Evolutionary conservation across 2,329 filamentous ascomycete genomes (phyloP).

Genomic region (Diplodia seriata): DNA sequence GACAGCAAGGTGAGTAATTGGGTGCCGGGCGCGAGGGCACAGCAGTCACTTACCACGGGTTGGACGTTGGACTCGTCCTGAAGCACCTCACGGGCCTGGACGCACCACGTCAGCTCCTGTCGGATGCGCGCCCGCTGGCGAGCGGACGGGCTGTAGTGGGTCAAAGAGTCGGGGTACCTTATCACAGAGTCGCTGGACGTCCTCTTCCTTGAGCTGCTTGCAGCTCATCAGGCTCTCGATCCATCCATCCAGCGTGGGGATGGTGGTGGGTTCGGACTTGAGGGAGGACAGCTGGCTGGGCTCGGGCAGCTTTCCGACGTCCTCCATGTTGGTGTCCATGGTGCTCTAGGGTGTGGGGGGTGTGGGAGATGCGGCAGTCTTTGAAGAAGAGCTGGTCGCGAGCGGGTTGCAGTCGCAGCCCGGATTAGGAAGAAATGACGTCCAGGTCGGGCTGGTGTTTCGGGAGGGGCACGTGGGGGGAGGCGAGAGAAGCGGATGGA

Average conservation of each 20-base stretch:
- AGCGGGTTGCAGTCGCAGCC: slow-evolving; percentile 46
- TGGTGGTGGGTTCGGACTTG: slow-evolving; percentile 82
- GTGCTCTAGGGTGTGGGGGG: slow-evolving; percentile 43
- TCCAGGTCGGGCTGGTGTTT: slow-evolving; percentile 39
- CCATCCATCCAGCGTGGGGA: slow-evolving; percentile 95
- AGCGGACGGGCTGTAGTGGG: neutral
- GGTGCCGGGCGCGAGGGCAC: neutral
- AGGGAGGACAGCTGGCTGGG: slow-evolving; percentile 72
- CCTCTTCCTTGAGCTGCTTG: slow-evolving; percentile 94
- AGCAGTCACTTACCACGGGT: slow-evolving; percentile 76
- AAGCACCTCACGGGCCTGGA: slow-evolving; percentile 89
- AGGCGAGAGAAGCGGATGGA: neutral
- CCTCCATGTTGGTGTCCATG: slow-evolving; percentile 99
- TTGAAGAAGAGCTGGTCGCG: slow-evolving; percentile 37
- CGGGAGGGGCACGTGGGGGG: slow-evolving; percentile 33
- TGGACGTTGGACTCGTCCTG: slow-evolving; percentile 99
- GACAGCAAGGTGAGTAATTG: slow-evolving; percentile 36
- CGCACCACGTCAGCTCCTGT: slow-evolving; percentile 33
- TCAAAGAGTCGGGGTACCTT: slow-evolving; percentile 66
- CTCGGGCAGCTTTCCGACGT: slow-evolving; percentile 80
- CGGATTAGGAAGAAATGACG: slow-evolving; percentile 48
- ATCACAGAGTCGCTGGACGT: slow-evolving; percentile 96
- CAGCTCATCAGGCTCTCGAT: slow-evolving; percentile 98
- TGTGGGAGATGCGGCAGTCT: slow-evolving; percentile 41
- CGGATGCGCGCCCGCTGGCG: slow-evolving; percentile 8